Evolutionary conservation across 2,329 filamentous ascomycete genomes (phyloP).

Genomic region (Cladophialophora exuberans): DNA sequence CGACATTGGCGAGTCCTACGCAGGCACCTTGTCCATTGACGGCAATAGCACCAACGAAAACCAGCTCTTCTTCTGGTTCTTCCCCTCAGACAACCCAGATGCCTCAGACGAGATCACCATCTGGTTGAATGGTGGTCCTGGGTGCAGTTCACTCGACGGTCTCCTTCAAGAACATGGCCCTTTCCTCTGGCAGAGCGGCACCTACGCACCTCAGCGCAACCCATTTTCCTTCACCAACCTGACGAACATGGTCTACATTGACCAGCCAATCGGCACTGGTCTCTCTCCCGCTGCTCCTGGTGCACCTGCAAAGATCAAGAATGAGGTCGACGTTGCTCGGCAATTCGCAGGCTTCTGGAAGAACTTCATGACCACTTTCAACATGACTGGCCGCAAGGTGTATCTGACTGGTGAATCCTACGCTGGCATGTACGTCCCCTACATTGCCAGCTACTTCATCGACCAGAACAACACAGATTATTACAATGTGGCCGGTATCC

Average conservation of each 20-base stretch:
- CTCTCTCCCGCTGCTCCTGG: conserved; percentile 46
- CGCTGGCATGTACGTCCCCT: conserved; percentile 44
- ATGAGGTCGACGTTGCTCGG: conserved; percentile 50
- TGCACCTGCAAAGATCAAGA: conserved; percentile 47
- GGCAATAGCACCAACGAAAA: conserved; percentile 42
- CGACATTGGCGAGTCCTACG: conserved; percentile 61
- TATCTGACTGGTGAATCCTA: conserved; percentile 61
- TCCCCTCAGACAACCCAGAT: conserved; percentile 53
- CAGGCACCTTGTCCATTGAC: conserved; percentile 57
- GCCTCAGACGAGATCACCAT: conserved; percentile 55
- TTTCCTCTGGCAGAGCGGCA: conserved; percentile 72
- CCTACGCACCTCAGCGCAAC: conserved; percentile 58
- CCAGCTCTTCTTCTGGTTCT: conserved; percentile 53
- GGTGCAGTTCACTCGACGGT: conserved; percentile 65
- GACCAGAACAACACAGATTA: conserved; percentile 51
- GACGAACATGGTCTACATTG: conserved; percentile 36
- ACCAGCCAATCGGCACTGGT: conserved; percentile 61
- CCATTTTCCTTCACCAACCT: conserved; percentile 36
- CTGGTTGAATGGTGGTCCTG: conserved; percentile 60
- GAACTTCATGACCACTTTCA: conserved; percentile 60
- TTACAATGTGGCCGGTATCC: conserved; percentile 56
- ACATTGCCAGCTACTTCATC: conserved; percentile 58
- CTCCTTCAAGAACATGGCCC: conserved; percentile 64
- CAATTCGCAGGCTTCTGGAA: conserved; percentile 57
- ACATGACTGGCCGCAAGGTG: conserved; percentile 56